Percentiles rank a stretch among this genome's conserved stretches.
phyloP scores from a whole-genome alignment of 2,329 filamentous ascomycete genomes.

The Cercospora sp. region DNA sequence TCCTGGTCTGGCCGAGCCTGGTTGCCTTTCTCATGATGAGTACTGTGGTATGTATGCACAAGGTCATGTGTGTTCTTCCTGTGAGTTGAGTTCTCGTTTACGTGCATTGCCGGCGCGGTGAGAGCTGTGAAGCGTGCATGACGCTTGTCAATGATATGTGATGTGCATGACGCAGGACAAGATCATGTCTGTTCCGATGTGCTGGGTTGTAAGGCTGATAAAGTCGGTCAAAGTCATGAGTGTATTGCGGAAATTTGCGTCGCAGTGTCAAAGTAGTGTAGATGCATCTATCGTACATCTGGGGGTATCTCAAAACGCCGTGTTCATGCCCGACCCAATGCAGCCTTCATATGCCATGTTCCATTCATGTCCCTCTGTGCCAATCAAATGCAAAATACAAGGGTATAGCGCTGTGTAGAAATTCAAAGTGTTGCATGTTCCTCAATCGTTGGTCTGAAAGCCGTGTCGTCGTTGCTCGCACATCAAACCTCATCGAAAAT shows the following conservation, averaged over 20 bases:
- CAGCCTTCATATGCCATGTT: background rate
- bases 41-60: background rate
- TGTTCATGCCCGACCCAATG: background rate
- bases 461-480: background rate
- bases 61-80: background rate
- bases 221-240: background rate
- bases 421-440: background rate
- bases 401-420: background rate
- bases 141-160: too few species aligned
- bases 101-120: background rate
- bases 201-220: background rate
- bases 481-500: too few species aligned
- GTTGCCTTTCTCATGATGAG: background rate
- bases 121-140: background rate
- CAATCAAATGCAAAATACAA: background rate
- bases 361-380: background rate
- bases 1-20: background rate
- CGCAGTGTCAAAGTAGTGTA: background rate
- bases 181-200: background rate
- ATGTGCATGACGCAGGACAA: background rate
- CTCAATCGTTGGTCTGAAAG: background rate
- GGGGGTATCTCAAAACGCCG: background rate
- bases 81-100: background rate
- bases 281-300: background rate
- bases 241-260: background rate